Evolutionary conservation across 2,329 filamentous ascomycete genomes (phyloP), one percentile per base, ranked within the genome.

Genomic region (Colletotrichum phormii): DNA sequence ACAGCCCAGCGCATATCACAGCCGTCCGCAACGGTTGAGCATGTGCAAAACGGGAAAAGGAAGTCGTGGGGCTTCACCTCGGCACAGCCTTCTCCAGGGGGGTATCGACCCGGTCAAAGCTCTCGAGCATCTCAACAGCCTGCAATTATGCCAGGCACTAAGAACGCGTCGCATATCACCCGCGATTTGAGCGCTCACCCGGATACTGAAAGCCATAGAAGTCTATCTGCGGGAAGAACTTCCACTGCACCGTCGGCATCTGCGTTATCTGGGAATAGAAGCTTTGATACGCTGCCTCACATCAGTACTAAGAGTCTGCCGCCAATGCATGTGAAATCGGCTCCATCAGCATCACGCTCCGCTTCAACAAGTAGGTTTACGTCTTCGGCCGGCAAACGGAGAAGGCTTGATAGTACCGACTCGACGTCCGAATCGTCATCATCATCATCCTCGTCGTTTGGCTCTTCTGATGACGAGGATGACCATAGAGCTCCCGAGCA

Each of bases 271-370:
- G 51, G 15, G 12, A 46, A 33, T 8, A 55, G 51, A 18, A 64
- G 62, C 35, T 64, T 64, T 31, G 62, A 46, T 57, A 33, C 62
- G 3, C 37, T 64, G 18, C 62, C 62, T 18, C 42, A 46, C 55
- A 51, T 64, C 35, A 57, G 24, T n/a, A 57, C 53, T 18, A 57
- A 31, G 33, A 51, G 62, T 29, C 26, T 64, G 24, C 62, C 62
- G n/a, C 51, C 62, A 22, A 57, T 64, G 62, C 62, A 64, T 22
- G 15, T 64, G 8, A 64, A 64, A 31, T 57, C 51, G 24, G 62
- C 51, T 4, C 62, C 62, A 24, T 55, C 62, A 15, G 62, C 51
- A 29, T 64, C 18, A n/a, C 51, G 62, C 3, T 64, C 62, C 29
- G 62, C 62, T 64, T 60, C 57, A 11, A 24, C 57, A 12, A 60